phyloP scores from a whole-genome alignment of 768 basidiomycete genomes.

The Termitomyces titanicus region DNA sequence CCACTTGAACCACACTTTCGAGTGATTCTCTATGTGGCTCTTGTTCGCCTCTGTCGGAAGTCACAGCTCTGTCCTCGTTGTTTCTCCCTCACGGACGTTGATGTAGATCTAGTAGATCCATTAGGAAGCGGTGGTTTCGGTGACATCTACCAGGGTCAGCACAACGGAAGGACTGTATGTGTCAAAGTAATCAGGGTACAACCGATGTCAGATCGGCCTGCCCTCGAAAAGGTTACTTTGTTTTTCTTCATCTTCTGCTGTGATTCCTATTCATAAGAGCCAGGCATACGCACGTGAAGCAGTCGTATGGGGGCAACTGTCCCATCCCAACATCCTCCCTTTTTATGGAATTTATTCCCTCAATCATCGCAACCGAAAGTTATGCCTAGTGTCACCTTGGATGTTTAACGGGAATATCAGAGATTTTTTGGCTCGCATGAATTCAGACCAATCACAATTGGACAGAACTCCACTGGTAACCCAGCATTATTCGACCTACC shows the following conservation, averaged over 20 bases:
- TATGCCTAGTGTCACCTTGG: slow-evolving; percentile 34
- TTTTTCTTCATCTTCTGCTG: background rate
- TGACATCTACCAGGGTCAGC: slow-evolving; percentile 23
- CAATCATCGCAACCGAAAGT: slow-evolving; percentile 15
- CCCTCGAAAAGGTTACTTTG: slow-evolving; percentile 18
- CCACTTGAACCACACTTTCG: slow-evolving; percentile 3
- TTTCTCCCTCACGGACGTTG: slow-evolving; percentile 14
- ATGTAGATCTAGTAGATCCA: background rate
- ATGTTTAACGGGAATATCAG: slow-evolving; percentile 31
- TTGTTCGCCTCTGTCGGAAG: slow-evolving; percentile 19
- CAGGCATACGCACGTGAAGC: slow-evolving; percentile 10
- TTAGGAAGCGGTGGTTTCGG: slow-evolving; percentile 21
- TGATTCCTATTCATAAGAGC: background rate
- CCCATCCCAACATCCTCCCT: slow-evolving; percentile 24
- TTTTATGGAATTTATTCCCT: slow-evolving; percentile 33
- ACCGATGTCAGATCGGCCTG: slow-evolving; percentile 11
- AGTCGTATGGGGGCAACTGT: slow-evolving; percentile 10
- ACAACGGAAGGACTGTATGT: slow-evolving; percentile 17
- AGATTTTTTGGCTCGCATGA: slow-evolving; percentile 12
- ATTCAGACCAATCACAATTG: background rate
- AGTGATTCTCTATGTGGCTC: slow-evolving; percentile 12
- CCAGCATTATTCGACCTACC: background rate
- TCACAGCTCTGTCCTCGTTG: slow-evolving; percentile 25
- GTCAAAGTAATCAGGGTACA: slow-evolving; percentile 22
- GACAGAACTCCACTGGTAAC: slow-evolving; percentile 1